phyloP scores from a whole-genome alignment of 108 stramenopile species.

The Cyclotella atomus region DNA sequence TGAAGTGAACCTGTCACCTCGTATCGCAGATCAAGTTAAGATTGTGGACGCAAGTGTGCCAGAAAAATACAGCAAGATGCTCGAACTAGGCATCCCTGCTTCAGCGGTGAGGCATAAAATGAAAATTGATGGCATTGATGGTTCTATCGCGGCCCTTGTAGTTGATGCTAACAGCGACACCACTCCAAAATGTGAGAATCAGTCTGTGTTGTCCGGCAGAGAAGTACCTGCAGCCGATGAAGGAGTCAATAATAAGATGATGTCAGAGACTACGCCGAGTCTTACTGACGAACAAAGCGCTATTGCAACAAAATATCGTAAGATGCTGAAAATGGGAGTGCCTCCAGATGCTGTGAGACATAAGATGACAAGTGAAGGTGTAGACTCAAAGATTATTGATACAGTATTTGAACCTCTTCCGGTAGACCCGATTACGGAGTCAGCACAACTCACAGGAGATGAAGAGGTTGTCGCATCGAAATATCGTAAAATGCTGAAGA shows the following conservation, averaged over 20 bases:
- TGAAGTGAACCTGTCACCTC: conserved; percentile 26
- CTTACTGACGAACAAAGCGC: no score
- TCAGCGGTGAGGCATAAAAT: conserved; percentile 83
- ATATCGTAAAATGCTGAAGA: conserved; percentile 61
- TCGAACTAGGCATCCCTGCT: conserved; percentile 76
- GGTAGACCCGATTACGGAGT: neutral
- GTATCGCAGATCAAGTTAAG: neutral
- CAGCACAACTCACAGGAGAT: conserved; percentile 22
- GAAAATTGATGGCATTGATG: conserved; percentile 69
- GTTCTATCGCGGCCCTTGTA: conserved; percentile 51
- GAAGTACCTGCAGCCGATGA: no score
- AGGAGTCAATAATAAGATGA: no score
- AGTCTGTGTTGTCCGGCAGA: no score
- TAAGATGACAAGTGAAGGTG: conserved; percentile 76
- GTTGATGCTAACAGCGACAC: conserved; percentile 10
- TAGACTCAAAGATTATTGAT: conserved; percentile 53
- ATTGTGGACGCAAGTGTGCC: conserved; percentile 23
- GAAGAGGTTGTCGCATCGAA: conserved; percentile 48
- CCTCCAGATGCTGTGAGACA: conserved; percentile 54
- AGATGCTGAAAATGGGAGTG: conserved; percentile 56
- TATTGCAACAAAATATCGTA: conserved; percentile 53
- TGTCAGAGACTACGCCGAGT: no score
- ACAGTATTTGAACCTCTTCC: conserved; percentile 45
- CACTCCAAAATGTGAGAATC: neutral
- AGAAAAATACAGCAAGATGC: conserved; percentile 69